These are phyloP conservation scores for Emmonsia crescens DNA, from an alignment of 2,329 filamentous ascomycete species.

Conservation along the genomic window DNA sequence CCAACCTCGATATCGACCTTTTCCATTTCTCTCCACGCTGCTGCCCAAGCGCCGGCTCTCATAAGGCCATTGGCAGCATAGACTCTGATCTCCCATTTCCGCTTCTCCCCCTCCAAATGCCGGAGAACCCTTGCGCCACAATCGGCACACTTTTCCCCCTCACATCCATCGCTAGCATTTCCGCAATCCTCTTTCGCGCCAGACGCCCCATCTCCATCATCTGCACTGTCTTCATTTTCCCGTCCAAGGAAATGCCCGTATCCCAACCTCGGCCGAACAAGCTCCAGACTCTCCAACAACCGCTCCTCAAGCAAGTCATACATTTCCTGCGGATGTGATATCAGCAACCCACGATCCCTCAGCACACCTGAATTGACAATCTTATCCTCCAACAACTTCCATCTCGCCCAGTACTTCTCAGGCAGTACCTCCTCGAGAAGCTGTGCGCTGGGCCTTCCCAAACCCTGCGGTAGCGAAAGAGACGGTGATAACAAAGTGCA, in stretches of 20 bases:
- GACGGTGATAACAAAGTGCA: constrained; percentile 47
- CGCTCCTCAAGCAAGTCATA: constrained; percentile 54
- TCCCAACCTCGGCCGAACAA: constrained; percentile 45
- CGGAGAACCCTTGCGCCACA: constrained; percentile 40
- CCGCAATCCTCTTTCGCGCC: constrained; percentile 22
- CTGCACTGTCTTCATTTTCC: constrained; percentile 20
- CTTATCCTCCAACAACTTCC: constrained; percentile 45
- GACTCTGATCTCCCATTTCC: constrained; percentile 60
- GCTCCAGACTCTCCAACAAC: constrained; percentile 48
- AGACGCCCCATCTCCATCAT: constrained; percentile 25
- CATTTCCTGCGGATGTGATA: constrained; percentile 52
- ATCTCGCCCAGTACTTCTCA: constrained; percentile 33
- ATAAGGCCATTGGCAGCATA: constrained; percentile 94
- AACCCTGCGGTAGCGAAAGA: constrained; percentile 32
- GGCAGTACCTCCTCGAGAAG: constrained; percentile 43
- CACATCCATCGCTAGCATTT: constrained; percentile 21
- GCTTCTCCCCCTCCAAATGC: constrained; percentile 35
- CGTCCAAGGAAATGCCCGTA: constrained; percentile 46
- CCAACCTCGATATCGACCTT: constrained; percentile 90
- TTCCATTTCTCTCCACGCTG: constrained; percentile 97
- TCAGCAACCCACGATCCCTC: constrained; percentile 48
- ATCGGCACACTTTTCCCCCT: constrained; percentile 38
- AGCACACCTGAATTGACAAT: constrained; percentile 41
- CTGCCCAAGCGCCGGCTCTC: constrained; percentile 81
- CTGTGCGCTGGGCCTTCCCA: constrained; percentile 26